Conservation (phyloP, 768 basidiomycete species). For the Leccinum boreale region DNA sequence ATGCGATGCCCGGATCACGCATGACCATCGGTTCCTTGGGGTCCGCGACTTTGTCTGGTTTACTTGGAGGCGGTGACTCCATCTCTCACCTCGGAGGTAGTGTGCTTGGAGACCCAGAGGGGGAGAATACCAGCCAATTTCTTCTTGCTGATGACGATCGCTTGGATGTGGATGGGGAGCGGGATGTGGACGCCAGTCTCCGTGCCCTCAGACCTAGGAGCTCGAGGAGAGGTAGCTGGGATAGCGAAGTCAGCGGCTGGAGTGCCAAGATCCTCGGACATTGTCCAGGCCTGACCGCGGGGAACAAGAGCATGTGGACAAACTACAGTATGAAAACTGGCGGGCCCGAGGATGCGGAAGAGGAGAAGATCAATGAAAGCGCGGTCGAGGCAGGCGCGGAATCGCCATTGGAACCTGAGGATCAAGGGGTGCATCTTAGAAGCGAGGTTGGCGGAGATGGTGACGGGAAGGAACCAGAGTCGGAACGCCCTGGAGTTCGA, state of each 20-base stretch:
- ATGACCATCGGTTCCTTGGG: constrained; percentile 41
- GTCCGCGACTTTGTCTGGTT: constrained; percentile 48
- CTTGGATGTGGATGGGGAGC: constrained; percentile 43
- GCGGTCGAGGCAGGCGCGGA: constrained; percentile 14
- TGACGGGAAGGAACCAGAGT: constrained; percentile 4
- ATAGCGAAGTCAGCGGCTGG: constrained; percentile 86
- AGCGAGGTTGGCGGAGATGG: constrained; percentile 4
- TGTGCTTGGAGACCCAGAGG: constrained; percentile 46
- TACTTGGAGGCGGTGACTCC: constrained; percentile 53
- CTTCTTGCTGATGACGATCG: constrained; percentile 65
- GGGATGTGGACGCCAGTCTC: constrained; percentile 84
- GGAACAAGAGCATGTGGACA: constrained; percentile 60
- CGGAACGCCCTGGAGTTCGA: constrained; percentile 1
- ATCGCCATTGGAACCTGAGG: constrained; percentile 3
- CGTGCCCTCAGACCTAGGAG: constrained; percentile 85
- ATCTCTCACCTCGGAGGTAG: constrained; percentile 72
- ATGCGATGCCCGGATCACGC: constrained; percentile 64
- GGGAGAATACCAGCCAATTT: constrained; percentile 66
- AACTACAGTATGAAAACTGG: constrained; percentile 60
- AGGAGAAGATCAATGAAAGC: constrained; percentile 29
- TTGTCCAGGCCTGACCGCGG: constrained; percentile 42
- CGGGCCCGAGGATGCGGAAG: constrained; percentile 38
- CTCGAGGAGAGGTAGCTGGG: constrained; percentile 88
- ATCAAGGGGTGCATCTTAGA: constrained; percentile 5
- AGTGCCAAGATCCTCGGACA: constrained; percentile 62